phyloP scores from a whole-genome alignment of 2,329 filamentous ascomycete species.

The Colletotrichum tropicicola region DNA sequence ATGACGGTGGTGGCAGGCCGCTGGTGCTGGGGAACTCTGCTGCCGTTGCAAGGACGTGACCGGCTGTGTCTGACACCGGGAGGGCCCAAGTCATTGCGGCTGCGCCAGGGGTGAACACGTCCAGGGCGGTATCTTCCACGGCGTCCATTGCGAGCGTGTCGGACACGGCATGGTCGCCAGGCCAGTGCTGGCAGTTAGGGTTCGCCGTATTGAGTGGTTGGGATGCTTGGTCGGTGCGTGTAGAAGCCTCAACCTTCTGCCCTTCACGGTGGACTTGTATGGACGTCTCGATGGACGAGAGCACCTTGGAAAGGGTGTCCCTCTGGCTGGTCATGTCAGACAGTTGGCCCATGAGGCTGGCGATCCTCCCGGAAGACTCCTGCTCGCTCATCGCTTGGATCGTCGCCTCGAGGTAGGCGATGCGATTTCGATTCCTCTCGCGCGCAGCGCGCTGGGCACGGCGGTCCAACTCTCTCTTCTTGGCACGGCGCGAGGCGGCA shows the following conservation, averaged over 20 bases:
- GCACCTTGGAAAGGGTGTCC: slow-evolving; percentile 6
- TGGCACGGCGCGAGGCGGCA: slow-evolving; percentile 10
- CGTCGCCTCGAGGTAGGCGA: slow-evolving; percentile 37
- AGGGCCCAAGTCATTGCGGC: not conserved
- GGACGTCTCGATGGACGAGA: slow-evolving; percentile 3
- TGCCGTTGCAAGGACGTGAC: not conserved
- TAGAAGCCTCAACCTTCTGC: not conserved
- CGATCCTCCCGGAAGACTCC: slow-evolving; percentile 33
- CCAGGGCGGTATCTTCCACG: not conserved
- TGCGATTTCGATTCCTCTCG: slow-evolving; percentile 38
- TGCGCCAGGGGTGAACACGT: not conserved
- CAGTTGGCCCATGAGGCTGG: slow-evolving; percentile 34
- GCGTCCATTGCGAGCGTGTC: too few species aligned
- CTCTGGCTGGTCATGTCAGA: slow-evolving; percentile 35
- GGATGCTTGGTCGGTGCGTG: not conserved
- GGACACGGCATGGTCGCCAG: not conserved
- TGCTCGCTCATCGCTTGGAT: slow-evolving; percentile 33
- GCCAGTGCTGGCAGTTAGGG: not conserved
- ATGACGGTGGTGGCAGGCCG: not conserved
- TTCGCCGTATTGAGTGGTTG: not conserved
- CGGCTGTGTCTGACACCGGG: not conserved
- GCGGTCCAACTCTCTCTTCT: slow-evolving; percentile 41
- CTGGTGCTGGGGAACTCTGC: not conserved
- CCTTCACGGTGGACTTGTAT: slow-evolving; percentile 1
- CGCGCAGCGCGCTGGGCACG: slow-evolving; percentile 37